Conservation (phyloP, 306 rosid genomes). For the Dryas alaskensis region DNA sequence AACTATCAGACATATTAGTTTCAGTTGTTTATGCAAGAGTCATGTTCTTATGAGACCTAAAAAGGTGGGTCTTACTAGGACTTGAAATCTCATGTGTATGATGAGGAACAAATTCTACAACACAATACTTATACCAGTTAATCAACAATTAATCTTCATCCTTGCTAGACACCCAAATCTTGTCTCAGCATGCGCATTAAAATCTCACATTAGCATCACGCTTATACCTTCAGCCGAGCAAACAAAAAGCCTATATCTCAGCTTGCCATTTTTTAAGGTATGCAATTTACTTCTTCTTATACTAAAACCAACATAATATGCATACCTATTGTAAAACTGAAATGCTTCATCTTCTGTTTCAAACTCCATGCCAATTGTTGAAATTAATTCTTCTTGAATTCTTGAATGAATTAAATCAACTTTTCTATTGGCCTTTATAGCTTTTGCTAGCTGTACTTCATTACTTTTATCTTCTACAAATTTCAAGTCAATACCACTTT, state of each 20-base stretch:
- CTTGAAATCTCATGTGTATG: not conserved
- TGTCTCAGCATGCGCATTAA: not conserved
- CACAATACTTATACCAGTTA: not conserved
- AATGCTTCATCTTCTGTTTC: not conserved
- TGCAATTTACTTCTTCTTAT: not conserved
- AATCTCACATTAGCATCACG: not conserved
- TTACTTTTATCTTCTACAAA: too few relatives aligned
- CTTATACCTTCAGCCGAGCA: conserved; percentile 18
- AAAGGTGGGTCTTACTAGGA: not conserved
- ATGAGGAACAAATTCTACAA: not conserved
- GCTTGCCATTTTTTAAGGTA: not conserved
- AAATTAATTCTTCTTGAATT: not conserved
- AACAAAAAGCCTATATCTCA: not conserved
- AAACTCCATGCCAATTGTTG: not conserved
- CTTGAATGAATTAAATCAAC: not conserved
- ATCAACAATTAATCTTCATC: not conserved
- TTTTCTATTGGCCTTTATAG: not conserved
- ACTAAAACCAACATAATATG: not conserved
- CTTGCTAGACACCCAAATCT: not conserved
- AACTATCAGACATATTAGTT: not conserved
- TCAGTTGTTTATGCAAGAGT: not conserved
- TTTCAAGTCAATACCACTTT: not conserved
- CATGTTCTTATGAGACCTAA: not conserved
- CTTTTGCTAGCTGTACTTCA: too few relatives aligned
- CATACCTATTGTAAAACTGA: not conserved